Base-by-base conservation (phyloP, 2,329 filamentous ascomycete genomes). In the Chaetomium sp. region DNA sequence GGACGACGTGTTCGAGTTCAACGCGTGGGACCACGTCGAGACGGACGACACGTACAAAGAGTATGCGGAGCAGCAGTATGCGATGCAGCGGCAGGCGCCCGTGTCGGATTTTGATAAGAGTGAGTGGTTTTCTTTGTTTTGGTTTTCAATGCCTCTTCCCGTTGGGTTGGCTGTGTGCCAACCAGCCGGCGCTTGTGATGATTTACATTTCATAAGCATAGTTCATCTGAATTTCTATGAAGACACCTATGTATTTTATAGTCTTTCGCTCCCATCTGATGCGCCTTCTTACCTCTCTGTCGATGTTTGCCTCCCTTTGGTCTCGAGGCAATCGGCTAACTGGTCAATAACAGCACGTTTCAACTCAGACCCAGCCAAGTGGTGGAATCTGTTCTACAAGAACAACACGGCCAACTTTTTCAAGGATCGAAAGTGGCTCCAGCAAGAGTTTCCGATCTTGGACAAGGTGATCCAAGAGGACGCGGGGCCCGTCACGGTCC, bases 341-440 rank as follows among this genome's bases (percentile, higher is more conserved):
- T 38, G 33, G 72, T 44, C 61, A 57, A 65, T 12, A 47, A 49
- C 66, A 88, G 84, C 76, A 65, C 88, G 90, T 63, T 96, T 96
- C 77, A 97, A 96, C 70, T 77, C 79, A 46, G 83, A 95, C 62
- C 94, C 94, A 0, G 91, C 89, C 59, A 95, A 91, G 71, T 97
- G 91, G 89, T 99, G 94, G 94, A 94, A 99, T 67, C 76, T 88
- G 54, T 99, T 99, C 74, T 99, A 99, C 78, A 91, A 94, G 74
- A 96, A 97, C 75, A 97, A 99, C 73, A 89, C 88, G 19, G 82
- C 86, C 66, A 97, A 97, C 68, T 99, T 99, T 74, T 99, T 99
- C 83, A 99, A 99, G 74, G 88, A 99, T 69, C 83, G 94, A 61
- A 97, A 97, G 70, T 99, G 94, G 94, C 76, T 99, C 36, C 87